Base-by-base conservation (phyloP, 495 filamentous ascomycete species). In the Penicillium dipodomyicola region DNA sequence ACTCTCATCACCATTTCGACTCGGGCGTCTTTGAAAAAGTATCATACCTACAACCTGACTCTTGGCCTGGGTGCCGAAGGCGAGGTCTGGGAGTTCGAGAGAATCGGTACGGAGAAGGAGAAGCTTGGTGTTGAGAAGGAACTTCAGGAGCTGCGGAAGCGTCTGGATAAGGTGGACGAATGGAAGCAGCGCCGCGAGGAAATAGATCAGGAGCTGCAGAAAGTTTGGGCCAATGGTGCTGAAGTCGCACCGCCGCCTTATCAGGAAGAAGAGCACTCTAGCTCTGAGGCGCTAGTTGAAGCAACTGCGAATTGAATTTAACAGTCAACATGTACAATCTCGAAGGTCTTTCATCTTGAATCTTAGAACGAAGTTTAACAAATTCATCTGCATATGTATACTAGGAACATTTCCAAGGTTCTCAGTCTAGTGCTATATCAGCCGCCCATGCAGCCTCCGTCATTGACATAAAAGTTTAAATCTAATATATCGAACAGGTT, bases 1-100 rank as follows among this genome's bases (percentile, higher is more conserved):
- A 97, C 92, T 0, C 74, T 97, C 22, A 91, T 99, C 57, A 97
- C 93, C 4, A 95, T 97, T 55, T 93, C 89, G 0, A 97, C 95
- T 1, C 85, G 95, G 30, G 92, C 90, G 15, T 92, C 89, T 41
- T 77, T 99, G 43, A 97, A 96, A 71, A 91, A 91, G 65, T 97
- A 97, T 65, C 94, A 97, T 71, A 89, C 86, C 2, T 97, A 82
- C 72, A 94, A 92, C 59, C 82, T 99, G 2, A 87, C 84, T 25
- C 83, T 99, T 22, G 90, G 91, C 6, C 71, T 87, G 20, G 90
- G 88, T 39, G 82, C 84, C 20, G 73, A 77, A 33, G 80, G 79
- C 17, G 73, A 77, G 17, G 83, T 85, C 61, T 98, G 92, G 91
- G 88, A 90, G 56, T 86, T 96, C 64, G 89, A 96, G 65, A 79